Evolutionary conservation across 257 asterid genomes (phyloP).

Genomic region (Solanum infundibuliforme): DNA sequence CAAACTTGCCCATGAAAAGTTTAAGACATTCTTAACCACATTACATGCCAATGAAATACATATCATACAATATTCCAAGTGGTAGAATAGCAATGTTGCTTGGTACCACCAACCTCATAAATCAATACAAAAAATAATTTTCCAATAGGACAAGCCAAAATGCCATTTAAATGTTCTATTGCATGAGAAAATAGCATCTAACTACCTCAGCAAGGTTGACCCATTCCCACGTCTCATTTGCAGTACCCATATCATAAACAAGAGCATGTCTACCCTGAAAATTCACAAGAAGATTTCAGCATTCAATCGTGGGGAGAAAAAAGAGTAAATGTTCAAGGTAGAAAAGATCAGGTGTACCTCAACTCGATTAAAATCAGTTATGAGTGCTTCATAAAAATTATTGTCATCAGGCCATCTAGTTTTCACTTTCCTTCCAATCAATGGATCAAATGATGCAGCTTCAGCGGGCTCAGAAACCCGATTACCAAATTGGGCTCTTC

Average conservation of each 20-base stretch:
- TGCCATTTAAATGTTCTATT: background rate
- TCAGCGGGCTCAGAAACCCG: constrained; percentile 37
- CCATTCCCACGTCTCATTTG: constrained; percentile 65
- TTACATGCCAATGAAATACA: background rate
- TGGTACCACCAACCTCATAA: background rate
- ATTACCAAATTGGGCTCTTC: constrained; percentile 67
- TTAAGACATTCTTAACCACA: background rate
- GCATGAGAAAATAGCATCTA: constrained; percentile 6
- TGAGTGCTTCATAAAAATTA: constrained; percentile 63
- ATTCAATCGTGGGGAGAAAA: background rate
- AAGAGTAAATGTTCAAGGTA: constrained; percentile 2
- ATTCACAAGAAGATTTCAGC: background rate
- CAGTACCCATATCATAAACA: constrained; percentile 50
- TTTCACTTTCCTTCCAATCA: constrained; percentile 52
- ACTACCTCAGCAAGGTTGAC: constrained; percentile 69
- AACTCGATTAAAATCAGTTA: constrained; percentile 40
- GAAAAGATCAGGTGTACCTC: constrained; percentile 30
- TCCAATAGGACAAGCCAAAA: background rate
- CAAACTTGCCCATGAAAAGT: background rate
- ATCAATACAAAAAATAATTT: background rate
- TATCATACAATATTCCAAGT: background rate
- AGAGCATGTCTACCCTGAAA: constrained; percentile 65
- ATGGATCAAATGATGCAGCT: constrained; percentile 40
- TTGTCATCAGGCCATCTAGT: constrained; percentile 91
- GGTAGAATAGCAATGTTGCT: background rate